phyloP scores from a whole-genome alignment of 352 stramenopile species.

The Phytophthora meadii region DNA sequence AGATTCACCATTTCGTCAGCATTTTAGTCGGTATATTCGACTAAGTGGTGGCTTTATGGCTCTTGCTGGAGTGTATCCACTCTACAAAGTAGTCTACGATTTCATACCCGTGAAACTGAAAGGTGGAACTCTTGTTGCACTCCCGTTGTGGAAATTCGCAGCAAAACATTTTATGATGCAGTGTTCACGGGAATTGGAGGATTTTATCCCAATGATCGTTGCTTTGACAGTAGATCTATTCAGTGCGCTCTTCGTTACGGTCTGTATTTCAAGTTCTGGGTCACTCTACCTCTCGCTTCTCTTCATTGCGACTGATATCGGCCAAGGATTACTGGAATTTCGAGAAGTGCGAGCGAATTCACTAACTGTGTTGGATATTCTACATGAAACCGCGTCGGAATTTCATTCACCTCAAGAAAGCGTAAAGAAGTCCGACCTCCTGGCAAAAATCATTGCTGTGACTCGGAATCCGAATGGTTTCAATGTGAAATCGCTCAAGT shows the following conservation, averaged over 20 bases:
- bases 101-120: constrained; percentile 5
- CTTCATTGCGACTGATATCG: constrained; percentile 18
- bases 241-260: constrained; percentile 25
- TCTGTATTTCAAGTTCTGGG: constrained; percentile 29
- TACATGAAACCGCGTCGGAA: constrained; percentile 4
- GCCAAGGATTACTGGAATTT: constrained; percentile 22
- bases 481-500: constrained; percentile 2
- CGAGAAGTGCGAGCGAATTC: constrained; percentile 20
- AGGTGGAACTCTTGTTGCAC: constrained; percentile 9
- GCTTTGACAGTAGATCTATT: constrained; percentile 33
- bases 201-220: constrained; percentile 22
- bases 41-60: constrained; percentile 7
- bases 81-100: constrained; percentile 26
- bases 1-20: neutral
- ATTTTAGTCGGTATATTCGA: constrained; percentile 5
- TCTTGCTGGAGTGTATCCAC: constrained; percentile 18
- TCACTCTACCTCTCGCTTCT: constrained; percentile 15
- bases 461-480: constrained; percentile 9
- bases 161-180: constrained; percentile 26
- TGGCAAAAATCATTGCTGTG: constrained; percentile 2
- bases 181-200: constrained; percentile 15
- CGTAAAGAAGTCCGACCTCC: constrained; percentile 2
- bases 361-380: constrained; percentile 3
- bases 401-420: neutral
- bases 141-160: constrained; percentile 26